These are phyloP conservation scores for Globisporangium ultimum DNA, from an alignment of 352 stramenopile genomes.

Conservation along the genomic window DNA sequence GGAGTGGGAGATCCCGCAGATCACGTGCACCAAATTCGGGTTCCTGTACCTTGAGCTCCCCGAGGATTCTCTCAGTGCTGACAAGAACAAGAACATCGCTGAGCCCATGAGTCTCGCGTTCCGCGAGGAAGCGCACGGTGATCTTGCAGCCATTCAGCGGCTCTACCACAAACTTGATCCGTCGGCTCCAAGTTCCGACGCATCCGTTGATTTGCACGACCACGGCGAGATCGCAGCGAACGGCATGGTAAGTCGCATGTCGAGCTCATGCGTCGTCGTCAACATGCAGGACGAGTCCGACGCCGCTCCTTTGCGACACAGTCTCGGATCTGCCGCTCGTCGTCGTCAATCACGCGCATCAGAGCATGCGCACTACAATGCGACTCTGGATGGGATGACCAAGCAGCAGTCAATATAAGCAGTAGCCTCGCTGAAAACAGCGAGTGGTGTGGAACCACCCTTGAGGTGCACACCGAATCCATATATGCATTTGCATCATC, in stretches of 20 bases:
- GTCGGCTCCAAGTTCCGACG: not conserved
- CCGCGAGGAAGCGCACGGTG: slow-evolving; percentile 6
- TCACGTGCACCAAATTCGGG: slow-evolving; percentile 23
- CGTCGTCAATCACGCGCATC: too few relatives aligned
- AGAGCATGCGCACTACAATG: too few relatives aligned
- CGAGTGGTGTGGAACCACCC: too few relatives aligned
- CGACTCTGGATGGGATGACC: too few relatives aligned
- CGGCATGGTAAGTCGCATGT: slow-evolving; percentile 1
- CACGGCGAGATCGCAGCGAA: not conserved
- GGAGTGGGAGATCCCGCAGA: slow-evolving; percentile 16
- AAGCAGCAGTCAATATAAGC: too few relatives aligned
- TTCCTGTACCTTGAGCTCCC: slow-evolving; percentile 33
- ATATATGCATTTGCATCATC: too few relatives aligned
- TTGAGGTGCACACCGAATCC: too few relatives aligned
- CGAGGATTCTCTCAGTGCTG: slow-evolving; percentile 16
- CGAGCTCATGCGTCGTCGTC: slow-evolving; percentile 5
- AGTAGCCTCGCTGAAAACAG: too few relatives aligned
- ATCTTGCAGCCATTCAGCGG: slow-evolving; percentile 5
- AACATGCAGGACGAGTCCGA: not conserved
- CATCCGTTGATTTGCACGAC: slow-evolving; percentile 3
- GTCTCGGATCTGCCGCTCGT: too few relatives aligned
- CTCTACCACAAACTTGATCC: slow-evolving; percentile 12
- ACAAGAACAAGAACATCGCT: not conserved
- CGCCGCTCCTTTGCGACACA: too few relatives aligned
- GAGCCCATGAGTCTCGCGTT: not conserved